Evolutionary conservation across 352 stramenopile species (phyloP).

Genomic region (Globisporangium radiosum): DNA sequence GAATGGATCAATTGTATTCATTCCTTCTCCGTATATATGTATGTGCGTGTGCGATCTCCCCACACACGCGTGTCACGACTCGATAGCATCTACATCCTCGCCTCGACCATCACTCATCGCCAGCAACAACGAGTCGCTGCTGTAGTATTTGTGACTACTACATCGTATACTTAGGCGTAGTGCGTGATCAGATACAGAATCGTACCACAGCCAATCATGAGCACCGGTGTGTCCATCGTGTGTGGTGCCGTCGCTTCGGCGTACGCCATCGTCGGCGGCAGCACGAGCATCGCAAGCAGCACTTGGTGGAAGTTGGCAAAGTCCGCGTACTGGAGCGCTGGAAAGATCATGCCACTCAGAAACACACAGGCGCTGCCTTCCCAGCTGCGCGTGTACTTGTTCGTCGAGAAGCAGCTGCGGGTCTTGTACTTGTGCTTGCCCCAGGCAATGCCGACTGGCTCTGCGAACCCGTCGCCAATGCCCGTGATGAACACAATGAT

Average conservation of each 20-base stretch:
- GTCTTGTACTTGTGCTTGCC: conserved; percentile 85
- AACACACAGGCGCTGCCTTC: conserved; percentile 78
- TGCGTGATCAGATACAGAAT: conserved; percentile 60
- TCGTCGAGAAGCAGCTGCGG: conserved; percentile 69
- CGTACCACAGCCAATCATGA: conserved; percentile 71
- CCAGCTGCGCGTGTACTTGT: conserved; percentile 82
- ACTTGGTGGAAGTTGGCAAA: conserved; percentile 78
- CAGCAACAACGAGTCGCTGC: no score
- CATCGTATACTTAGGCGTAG: conserved; percentile 10
- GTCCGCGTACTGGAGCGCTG: conserved; percentile 49
- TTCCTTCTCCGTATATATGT: no score
- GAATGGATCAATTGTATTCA: no score
- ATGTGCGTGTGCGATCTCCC: no score
- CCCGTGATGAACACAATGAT: conserved; percentile 80
- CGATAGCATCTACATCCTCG: not conserved
- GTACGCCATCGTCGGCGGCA: conserved; percentile 81
- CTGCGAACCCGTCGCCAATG: conserved; percentile 69
- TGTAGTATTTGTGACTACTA: no score
- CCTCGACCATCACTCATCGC: conserved; percentile 9
- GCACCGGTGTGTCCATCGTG: conserved; percentile 80
- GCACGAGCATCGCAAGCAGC: conserved; percentile 65
- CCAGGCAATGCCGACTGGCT: conserved; percentile 75
- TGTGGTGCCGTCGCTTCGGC: conserved; percentile 74
- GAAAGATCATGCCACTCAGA: conserved; percentile 62
- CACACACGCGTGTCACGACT: no score